Base-by-base conservation (phyloP, 1,139 yeast species). In the Geotrichum carabidarum region DNA sequence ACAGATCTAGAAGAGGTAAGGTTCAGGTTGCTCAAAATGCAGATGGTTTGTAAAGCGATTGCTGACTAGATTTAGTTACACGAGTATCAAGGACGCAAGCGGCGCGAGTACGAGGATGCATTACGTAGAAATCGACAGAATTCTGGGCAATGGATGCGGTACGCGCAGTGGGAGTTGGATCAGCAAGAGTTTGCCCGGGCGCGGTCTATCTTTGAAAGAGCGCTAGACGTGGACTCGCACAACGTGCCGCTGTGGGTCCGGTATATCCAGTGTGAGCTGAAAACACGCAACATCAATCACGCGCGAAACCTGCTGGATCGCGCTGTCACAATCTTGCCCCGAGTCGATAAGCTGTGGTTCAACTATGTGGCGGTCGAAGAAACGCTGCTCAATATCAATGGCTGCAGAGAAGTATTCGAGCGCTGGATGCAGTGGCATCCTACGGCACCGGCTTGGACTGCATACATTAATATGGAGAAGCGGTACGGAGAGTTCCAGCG, bases 141-240 rank as follows among this genome's bases (percentile, higher is more conserved):
- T 64, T 78, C 79, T 63, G 86, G 90, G 2, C 96, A 91, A 66
- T 93, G 98, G 98, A 77, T 89, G 68, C 75, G 97, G 53, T 93
- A 93, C 68, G 98, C 97, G 1, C 81, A 79, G 58, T 89, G 93
- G 82, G 99, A 93, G 68, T 69, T 83, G 12, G 86, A 85, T 5
- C 91, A 88, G 63, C 84, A 82, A 57, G 96, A 93, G 65, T 77
- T 80, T 62, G 75, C 77, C 8, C 68, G 84, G n/a, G 96, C 95
- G 0, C 73, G 98, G 55, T 88, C 96, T 0, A 77, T 93, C 11
- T 87, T 85, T 70, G 99, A 93, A 69, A 75, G 99, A 52, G 96
- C 96, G 0, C 68, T 93, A 41, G 86, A 83, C 56, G 90, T 88
- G 4, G 85, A 88, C 65, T 74, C 76, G n/a, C 76, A 81, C 2